A percentile compares a stretch with the other conserved stretches of the same genome.
phyloP scores from a whole-genome alignment of 345 rosid species.

The Salix arbutifolia region DNA sequence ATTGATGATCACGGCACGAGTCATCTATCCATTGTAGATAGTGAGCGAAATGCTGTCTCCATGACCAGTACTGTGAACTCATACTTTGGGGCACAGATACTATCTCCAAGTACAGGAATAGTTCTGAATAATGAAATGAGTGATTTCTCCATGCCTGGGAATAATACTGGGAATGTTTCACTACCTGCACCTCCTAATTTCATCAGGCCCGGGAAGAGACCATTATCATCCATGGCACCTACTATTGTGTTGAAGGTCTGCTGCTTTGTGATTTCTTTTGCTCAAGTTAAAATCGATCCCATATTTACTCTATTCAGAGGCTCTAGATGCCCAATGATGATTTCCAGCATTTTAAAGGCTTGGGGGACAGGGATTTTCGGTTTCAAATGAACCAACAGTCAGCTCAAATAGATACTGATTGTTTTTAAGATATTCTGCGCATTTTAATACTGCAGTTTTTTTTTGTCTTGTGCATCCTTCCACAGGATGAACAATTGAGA shows the following conservation, averaged over 20 bases:
- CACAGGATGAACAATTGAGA: conserved; percentile 47
- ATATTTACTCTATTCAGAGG: no score
- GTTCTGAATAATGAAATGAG: conserved; percentile 70
- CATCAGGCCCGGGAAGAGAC: conserved; percentile 54
- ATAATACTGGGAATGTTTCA: conserved; percentile 3
- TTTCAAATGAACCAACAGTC: no score
- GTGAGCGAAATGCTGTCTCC: conserved; percentile 45
- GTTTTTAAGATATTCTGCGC: not conserved
- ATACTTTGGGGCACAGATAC: conserved; percentile 45
- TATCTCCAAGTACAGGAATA: conserved; percentile 57
- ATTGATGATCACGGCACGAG: conserved; percentile 59
- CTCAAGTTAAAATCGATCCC: not conserved
- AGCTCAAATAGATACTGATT: no score
- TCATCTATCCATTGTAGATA: conserved; percentile 54
- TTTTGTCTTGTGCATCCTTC: no score
- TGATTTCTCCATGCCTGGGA: conserved; percentile 43
- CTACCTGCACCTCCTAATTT: conserved; percentile 54
- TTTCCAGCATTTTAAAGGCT: no score
- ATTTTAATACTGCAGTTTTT: no score
- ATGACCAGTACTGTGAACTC: conserved; percentile 58
- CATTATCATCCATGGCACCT: conserved; percentile 64
- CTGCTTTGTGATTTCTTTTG: not conserved
- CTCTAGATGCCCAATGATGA: no score
- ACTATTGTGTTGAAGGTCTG: conserved; percentile 50
- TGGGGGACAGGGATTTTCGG: no score